Base-by-base conservation (phyloP, 768 basidiomycete species). In the Lactarius hengduanensis region DNA sequence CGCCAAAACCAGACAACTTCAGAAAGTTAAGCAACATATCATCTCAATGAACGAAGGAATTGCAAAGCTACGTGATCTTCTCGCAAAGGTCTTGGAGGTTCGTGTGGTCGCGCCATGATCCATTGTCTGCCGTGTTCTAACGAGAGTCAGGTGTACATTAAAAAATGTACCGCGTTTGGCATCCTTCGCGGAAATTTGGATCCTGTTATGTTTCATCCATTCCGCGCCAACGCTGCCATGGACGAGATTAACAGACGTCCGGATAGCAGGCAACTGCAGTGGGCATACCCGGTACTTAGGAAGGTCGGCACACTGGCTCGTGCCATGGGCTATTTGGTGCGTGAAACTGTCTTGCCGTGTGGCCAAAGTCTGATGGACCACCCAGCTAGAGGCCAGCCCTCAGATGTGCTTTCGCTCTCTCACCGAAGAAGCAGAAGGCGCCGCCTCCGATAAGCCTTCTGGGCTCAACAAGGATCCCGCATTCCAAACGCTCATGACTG, bases 301-400 rank as follows among this genome's bases (percentile, higher is more conserved):
- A 83, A 80, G 71, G 72, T 95, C 30, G 78, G 78, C 16, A 71
- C 76, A 30, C 78, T 97, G 73, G 92, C 93, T 9, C 81, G 92
- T 58, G 92, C 88, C 1, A 92, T 97, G 91, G 84, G 87, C 0
- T 94, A 98, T 74, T 80, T 99, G 70, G 93, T 97, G 73, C 64
- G 88, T 73, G 6, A 32, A 22, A 11, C 65, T 30, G 38, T 40
- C 22, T 30, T 38, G 34, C 45, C 65, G 32, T 66, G 60, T 66
- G 62, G 62, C 66, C 34, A 43, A 62, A 63, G 41, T 62, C 58
- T 53, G 62, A 47, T 61, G 38, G 6, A 7, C 2, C 34, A 20
- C 41, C 11, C 72, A 96, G 95, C 80, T 93, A 70, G 93, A 96
- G 73, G 90, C 90, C 43, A 94, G 91, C 22, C 79, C 89, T 20